Conservation (phyloP, 148 eudicot genomes). For the Chenopodium suecicum region DNA sequence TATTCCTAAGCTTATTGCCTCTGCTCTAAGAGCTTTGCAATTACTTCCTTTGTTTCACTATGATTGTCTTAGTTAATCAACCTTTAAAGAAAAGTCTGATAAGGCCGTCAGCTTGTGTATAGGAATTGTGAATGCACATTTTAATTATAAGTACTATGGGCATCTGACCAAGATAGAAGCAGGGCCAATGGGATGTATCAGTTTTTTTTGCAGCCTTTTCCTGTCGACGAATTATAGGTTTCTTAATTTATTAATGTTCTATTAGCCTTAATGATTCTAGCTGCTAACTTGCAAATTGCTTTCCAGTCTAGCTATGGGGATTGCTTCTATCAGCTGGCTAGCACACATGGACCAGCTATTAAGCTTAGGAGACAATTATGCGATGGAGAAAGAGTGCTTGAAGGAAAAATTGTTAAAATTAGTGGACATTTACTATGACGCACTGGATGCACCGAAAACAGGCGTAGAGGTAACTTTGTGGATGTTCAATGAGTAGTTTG, state of each 20-base stretch:
- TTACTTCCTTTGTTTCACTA: not conserved
- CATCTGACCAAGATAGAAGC: not conserved
- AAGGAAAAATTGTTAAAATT: slow-evolving; percentile 36
- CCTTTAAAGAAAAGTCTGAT: not conserved
- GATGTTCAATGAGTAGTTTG: not conserved
- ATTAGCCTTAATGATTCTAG: not conserved
- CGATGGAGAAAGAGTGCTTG: slow-evolving; percentile 28
- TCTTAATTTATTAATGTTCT: not conserved
- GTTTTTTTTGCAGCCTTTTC: not conserved
- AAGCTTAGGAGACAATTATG: slow-evolving; percentile 31
- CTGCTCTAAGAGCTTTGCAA: not conserved
- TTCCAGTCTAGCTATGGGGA: slow-evolving; percentile 41
- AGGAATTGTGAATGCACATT: too few relatives aligned
- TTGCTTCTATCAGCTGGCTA: slow-evolving; percentile 64
- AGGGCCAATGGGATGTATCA: not conserved
- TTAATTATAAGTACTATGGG: not conserved
- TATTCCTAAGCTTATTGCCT: not conserved
- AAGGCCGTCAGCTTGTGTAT: not conserved
- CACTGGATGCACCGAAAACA: slow-evolving; percentile 76
- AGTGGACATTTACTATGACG: slow-evolving; percentile 66
- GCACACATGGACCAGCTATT: slow-evolving; percentile 54
- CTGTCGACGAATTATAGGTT: not conserved
- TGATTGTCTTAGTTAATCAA: not conserved
- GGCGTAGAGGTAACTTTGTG: slow-evolving; percentile 50
- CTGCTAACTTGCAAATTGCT: not conserved